A percentile compares a stretch with the other conserved stretches of the same genome.
These are phyloP conservation scores for Elymus sibiricus DNA, from an alignment of 176 grass and related monocot genomes.

Conservation along the genomic window DNA sequence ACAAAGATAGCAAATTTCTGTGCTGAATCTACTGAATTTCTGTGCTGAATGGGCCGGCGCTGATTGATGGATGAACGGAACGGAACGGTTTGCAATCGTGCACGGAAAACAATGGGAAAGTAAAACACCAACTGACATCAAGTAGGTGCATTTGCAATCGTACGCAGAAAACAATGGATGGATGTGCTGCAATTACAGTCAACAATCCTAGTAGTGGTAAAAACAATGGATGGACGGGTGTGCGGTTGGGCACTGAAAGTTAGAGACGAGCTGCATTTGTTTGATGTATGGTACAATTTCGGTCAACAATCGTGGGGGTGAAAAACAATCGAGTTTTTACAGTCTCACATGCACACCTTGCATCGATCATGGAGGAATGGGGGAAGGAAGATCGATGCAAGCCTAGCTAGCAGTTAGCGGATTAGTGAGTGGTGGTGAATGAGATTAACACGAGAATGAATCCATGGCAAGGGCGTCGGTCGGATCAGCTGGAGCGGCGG, in stretches of 20 bases:
- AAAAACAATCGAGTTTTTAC: background rate
- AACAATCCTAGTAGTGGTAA: background rate
- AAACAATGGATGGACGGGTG: background rate
- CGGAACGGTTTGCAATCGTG: no score
- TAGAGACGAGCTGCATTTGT: background rate
- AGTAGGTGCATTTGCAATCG: no score
- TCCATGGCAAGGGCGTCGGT: no score
- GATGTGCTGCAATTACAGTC: no score
- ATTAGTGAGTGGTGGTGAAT: background rate
- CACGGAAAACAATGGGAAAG: background rate
- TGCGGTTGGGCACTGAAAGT: background rate
- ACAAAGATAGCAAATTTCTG: background rate
- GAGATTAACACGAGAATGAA: no score
- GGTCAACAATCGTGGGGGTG: background rate
- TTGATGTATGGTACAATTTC: background rate
- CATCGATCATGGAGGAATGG: background rate
- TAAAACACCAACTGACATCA: no score
- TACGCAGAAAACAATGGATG: background rate
- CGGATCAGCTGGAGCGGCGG: background rate
- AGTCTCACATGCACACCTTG: background rate
- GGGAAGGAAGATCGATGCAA: background rate
- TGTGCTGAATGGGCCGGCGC: background rate
- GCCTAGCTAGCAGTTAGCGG: conserved; percentile 3
- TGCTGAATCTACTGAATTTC: background rate
- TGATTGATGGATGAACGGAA: background rate